These are phyloP conservation scores for Sporisorium exsertum DNA, from an alignment of 1,284 basidiomycete species.

Conservation along the genomic window DNA sequence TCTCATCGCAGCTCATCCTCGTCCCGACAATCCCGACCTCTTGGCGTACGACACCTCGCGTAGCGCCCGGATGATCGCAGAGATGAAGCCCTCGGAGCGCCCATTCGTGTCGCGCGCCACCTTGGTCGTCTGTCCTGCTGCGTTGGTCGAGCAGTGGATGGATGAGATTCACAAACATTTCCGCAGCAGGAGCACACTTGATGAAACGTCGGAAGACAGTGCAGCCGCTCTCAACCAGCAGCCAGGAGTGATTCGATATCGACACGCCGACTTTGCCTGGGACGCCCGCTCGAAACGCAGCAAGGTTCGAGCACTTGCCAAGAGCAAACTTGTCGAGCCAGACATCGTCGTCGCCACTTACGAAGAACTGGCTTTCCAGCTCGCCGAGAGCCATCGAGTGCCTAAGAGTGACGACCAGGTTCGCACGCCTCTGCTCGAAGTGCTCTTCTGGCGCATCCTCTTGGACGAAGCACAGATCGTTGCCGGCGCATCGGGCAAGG, in stretches of 20 bases:
- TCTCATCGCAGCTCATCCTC: constrained; percentile 46
- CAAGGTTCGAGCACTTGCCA: constrained; percentile 24
- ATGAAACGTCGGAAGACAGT: not conserved
- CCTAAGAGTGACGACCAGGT: constrained; percentile 16
- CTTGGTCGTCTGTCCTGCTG: constrained; percentile 51
- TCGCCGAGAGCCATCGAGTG: constrained; percentile 35
- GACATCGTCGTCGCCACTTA: constrained; percentile 58
- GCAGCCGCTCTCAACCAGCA: constrained; percentile 6
- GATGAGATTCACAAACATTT: constrained; percentile 55
- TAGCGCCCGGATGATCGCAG: constrained; percentile 41
- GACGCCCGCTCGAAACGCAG: constrained; percentile 9
- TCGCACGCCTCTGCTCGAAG: constrained; percentile 51
- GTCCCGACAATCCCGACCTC: constrained; percentile 27
- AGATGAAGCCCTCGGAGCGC: constrained; percentile 18
- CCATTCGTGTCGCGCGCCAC: constrained; percentile 50
- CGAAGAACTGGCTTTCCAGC: constrained; percentile 50
- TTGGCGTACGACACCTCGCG: constrained; percentile 42
- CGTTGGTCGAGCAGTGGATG: constrained; percentile 55
- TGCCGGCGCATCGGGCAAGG: constrained; percentile 38
- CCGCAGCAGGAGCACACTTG: constrained; percentile 26
- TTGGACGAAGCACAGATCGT: constrained; percentile 58
- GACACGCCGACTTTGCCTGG: constrained; percentile 41
- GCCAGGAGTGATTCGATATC: constrained; percentile 39
- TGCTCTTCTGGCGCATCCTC: constrained; percentile 51
- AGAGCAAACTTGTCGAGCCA: constrained; percentile 21